Conservation (phyloP, 768 basidiomycete species). For the Pisolithus albus region DNA sequence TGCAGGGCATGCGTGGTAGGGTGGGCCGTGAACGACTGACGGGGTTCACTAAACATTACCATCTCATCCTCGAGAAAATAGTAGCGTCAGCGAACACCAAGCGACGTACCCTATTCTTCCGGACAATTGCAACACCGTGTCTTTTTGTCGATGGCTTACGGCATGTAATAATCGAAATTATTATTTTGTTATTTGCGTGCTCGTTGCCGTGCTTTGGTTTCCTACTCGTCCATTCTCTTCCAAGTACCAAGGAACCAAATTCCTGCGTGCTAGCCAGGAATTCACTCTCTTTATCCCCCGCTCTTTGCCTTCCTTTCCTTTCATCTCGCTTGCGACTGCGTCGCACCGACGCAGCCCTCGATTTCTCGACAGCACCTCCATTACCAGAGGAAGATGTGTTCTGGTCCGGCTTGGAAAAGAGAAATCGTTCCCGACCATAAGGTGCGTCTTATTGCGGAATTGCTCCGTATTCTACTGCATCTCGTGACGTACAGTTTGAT, state of each 20-base stretch:
- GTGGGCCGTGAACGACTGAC: constrained; percentile 20
- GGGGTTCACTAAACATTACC: constrained; percentile 42
- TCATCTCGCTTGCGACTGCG: constrained; percentile 28
- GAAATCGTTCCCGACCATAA: constrained; percentile 98
- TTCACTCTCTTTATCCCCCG: constrained; percentile 20
- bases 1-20: constrained; percentile 45
- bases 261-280: constrained; percentile 1
- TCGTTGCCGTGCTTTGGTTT: not conserved
- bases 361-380: constrained; percentile 13
- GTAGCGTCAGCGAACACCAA: constrained; percentile 9
- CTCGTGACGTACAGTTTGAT: constrained; percentile 66
- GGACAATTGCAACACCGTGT: constrained; percentile 59
- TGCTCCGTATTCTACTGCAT: not conserved
- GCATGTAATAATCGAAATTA: not conserved
- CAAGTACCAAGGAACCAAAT: too few species aligned
- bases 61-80: constrained; percentile 80
- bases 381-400: constrained; percentile 22
- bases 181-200: not conserved
- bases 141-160: not conserved
- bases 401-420: constrained; percentile 89
- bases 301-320: constrained; percentile 15
- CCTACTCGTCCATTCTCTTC: not conserved
- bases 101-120: constrained; percentile 71
- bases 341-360: constrained; percentile 23
- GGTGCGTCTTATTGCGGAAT: constrained; percentile 38